Evolutionary conservation across 345 rosid genomes (phyloP).

Genomic region (Brassica nigra): DNA sequence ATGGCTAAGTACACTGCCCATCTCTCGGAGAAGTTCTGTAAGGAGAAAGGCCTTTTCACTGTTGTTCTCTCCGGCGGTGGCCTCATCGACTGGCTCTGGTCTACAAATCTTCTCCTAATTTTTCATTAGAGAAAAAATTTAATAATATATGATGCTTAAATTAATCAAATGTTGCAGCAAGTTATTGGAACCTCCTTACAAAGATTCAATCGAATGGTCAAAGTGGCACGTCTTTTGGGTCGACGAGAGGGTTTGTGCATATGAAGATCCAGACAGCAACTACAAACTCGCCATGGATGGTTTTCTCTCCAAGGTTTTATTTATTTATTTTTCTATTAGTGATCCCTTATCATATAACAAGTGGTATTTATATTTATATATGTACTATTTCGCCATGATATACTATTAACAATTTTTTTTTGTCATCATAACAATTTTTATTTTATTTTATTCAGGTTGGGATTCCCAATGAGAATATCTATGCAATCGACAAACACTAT

Average conservation of each 20-base stretch:
- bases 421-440: not conserved
- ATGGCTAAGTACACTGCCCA: conserved; percentile 71
- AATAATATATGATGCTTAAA: not conserved
- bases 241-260: conserved; percentile 84
- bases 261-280: conserved; percentile 74
- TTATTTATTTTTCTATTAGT: not conserved
- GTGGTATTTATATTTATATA: not conserved
- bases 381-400: not conserved
- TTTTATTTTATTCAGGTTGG: conserved; percentile 48
- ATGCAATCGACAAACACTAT: conserved; percentile 70
- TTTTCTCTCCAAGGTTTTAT: conserved; percentile 67
- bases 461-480: conserved; percentile 56
- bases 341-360: not conserved
- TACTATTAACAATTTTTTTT: not conserved
- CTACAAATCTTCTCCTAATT: not conserved
- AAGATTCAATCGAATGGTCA: conserved; percentile 73
- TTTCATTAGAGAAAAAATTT: not conserved
- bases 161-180: conserved; percentile 46
- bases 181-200: conserved; percentile 54
- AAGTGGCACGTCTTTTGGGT: conserved; percentile 93
- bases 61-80: conserved; percentile 82
- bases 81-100: conserved; percentile 70
- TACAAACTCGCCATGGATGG: conserved; percentile 76
- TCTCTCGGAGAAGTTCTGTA: conserved; percentile 57
- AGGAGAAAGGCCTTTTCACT: conserved; percentile 64